Percentiles rank a stretch among this genome's conserved stretches.
Conservation (phyloP, 2,329 filamentous ascomycete genomes). For the Leptographium lundbergii region DNA sequence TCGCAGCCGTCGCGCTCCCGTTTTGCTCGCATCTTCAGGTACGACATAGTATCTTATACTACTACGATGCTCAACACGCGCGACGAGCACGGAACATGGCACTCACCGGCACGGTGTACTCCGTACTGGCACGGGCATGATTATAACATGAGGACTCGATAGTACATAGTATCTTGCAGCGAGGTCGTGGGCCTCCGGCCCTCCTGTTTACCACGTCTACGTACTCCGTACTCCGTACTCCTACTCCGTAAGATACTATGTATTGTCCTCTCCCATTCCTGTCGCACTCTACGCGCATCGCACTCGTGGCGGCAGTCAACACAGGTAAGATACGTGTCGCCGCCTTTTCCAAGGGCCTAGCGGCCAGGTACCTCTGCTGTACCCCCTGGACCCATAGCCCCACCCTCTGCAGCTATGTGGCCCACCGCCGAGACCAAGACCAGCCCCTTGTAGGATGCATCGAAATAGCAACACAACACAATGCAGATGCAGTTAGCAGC, state of each 20-base stretch:
- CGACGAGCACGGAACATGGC: too few species aligned
- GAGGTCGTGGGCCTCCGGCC: too few species aligned
- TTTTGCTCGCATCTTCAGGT: too few species aligned
- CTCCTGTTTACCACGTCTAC: neutral
- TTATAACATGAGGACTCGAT: too few species aligned
- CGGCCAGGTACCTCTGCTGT: neutral
- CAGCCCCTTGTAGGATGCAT: slow-evolving; percentile 9
- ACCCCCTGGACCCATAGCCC: neutral
- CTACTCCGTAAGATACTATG: neutral
- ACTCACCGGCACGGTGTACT: neutral
- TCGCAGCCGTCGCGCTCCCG: too few species aligned
- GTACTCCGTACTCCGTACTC: neutral
- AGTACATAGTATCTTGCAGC: too few species aligned
- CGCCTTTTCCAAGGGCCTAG: neutral
- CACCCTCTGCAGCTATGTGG: slow-evolving; percentile 5
- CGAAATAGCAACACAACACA: neutral
- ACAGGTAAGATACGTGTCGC: neutral
- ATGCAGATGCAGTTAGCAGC: neutral
- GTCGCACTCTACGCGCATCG: neutral
- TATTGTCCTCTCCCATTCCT: neutral
- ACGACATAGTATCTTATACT: too few species aligned
- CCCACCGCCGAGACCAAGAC: neutral
- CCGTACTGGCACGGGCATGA: too few species aligned
- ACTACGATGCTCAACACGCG: too few species aligned
- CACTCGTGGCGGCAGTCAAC: neutral